These are phyloP conservation scores for Nakazawaea wyomingensis DNA, from an alignment of 805 yeast species.

Conservation along the genomic window DNA sequence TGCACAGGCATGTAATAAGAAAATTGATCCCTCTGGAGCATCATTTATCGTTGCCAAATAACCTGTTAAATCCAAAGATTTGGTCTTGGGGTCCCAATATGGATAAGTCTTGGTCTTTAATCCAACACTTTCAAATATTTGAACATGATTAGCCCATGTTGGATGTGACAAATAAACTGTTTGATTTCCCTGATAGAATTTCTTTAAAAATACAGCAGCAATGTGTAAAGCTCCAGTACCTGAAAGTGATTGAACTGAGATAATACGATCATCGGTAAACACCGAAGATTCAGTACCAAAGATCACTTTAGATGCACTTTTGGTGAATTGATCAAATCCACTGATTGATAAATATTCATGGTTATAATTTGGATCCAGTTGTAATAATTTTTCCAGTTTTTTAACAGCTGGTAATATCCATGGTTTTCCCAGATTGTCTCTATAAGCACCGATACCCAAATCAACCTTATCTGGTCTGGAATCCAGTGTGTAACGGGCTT, in stretches of 20 bases:
- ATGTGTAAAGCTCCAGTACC: slow-evolving; percentile 92
- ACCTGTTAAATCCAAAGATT: slow-evolving; percentile 68
- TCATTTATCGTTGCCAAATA: slow-evolving; percentile 53
- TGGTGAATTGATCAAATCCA: slow-evolving; percentile 65
- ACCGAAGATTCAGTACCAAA: slow-evolving; percentile 57
- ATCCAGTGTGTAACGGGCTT: slow-evolving; percentile 59
- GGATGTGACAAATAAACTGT: slow-evolving; percentile 75
- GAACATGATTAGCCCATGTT: slow-evolving; percentile 97
- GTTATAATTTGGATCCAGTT: slow-evolving; percentile 55
- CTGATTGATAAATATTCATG: slow-evolving; percentile 87
- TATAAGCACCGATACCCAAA: slow-evolving; percentile 77
- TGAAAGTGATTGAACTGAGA: slow-evolving; percentile 71
- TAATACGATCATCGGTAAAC: slow-evolving; percentile 40
- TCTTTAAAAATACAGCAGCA: slow-evolving; percentile 66
- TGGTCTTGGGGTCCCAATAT: slow-evolving; percentile 75
- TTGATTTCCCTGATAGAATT: slow-evolving; percentile 34
- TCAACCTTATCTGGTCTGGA: slow-evolving; percentile 67
- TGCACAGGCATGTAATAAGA: slow-evolving; percentile 90
- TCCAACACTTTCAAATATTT: slow-evolving; percentile 71
- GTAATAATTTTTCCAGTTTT: slow-evolving; percentile 61
- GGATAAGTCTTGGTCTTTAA: slow-evolving; percentile 67
- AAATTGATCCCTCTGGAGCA: slow-evolving; percentile 74
- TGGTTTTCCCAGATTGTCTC: slow-evolving; percentile 65
- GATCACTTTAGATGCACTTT: slow-evolving; percentile 68
- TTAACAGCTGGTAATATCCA: slow-evolving; percentile 68